phyloP scores from a whole-genome alignment of 495 filamentous ascomycete genomes.

The Penicillium alfredii region DNA sequence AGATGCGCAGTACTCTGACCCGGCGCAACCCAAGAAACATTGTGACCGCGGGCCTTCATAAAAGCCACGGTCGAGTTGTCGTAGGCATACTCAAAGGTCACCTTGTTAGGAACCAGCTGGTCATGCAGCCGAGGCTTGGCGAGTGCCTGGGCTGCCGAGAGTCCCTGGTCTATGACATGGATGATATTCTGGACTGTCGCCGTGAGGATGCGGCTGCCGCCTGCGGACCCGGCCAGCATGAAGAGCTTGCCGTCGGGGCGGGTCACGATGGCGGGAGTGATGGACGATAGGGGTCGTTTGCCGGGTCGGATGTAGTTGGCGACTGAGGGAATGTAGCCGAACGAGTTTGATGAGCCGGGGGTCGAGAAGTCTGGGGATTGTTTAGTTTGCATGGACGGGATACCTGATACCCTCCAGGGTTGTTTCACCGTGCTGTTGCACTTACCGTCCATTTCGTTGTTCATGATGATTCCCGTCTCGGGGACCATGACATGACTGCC shows the following conservation, averaged over 20 bases:
- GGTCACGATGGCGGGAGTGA: slow-evolving; percentile 71
- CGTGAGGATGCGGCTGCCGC: slow-evolving; percentile 85
- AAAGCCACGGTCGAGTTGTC: slow-evolving; percentile 60
- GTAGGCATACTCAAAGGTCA: slow-evolving; percentile 64
- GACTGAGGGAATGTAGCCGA: slow-evolving; percentile 73
- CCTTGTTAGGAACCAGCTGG: slow-evolving; percentile 67
- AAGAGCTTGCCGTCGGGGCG: slow-evolving; percentile 59
- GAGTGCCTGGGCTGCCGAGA: slow-evolving; percentile 55
- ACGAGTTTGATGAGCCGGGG: slow-evolving; percentile 66
- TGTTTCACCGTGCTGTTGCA: no score
- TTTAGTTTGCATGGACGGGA: neutral
- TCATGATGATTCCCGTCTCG: slow-evolving; percentile 80
- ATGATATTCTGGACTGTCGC: slow-evolving; percentile 71
- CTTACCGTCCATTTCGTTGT: slow-evolving; percentile 86
- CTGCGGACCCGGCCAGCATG: slow-evolving; percentile 69
- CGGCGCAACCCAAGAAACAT: slow-evolving; percentile 63
- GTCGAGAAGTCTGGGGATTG: slow-evolving; percentile 59
- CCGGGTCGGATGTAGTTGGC: slow-evolving; percentile 75
- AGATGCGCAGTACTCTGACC: slow-evolving; percentile 66
- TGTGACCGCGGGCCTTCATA: slow-evolving; percentile 60
- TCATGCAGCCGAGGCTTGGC: slow-evolving; percentile 70
- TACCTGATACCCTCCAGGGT: no score
- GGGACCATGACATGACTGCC: slow-evolving; percentile 73
- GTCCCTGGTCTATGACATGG: slow-evolving; percentile 60
- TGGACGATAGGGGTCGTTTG: slow-evolving; percentile 77